These are phyloP conservation scores for Tetraselmis chui DNA, from an alignment of 139 green algal genomes.

Conservation along the genomic window DNA sequence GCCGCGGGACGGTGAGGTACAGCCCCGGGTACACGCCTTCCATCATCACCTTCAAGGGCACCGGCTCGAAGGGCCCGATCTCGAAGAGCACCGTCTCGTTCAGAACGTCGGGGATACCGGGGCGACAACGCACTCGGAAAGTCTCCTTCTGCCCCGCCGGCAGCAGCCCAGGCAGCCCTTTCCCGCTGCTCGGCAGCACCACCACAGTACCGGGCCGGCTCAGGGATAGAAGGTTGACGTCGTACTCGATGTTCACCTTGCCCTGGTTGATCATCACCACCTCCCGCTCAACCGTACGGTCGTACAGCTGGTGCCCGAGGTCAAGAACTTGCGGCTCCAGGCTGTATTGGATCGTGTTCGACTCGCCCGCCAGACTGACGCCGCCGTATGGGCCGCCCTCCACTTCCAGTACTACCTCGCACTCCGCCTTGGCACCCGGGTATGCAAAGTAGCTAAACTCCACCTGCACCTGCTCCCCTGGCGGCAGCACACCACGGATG, in stretches of 20 bases:
- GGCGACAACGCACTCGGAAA: constrained; percentile 15
- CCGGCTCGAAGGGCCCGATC: constrained; percentile 72
- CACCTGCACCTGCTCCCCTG: constrained; percentile 44
- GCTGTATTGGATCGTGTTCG: constrained; percentile 60
- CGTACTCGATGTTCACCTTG: constrained; percentile 44
- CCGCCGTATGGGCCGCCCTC: constrained; percentile 55
- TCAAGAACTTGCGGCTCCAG: constrained; percentile 58
- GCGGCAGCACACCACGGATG: constrained; percentile 46
- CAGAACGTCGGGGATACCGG: constrained; percentile 53
- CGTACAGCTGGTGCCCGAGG: constrained; percentile 52
- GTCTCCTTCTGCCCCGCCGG: constrained; percentile 34
- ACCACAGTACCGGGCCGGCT: constrained; percentile 34
- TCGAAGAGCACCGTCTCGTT: constrained; percentile 58
- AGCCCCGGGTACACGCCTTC: constrained; percentile 62
- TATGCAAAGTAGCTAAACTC: constrained; percentile 67
- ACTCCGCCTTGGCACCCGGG: constrained; percentile 31
- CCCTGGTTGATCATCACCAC: constrained; percentile 44
- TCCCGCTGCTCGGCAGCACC: constrained; percentile 16
- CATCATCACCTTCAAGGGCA: constrained; percentile 44
- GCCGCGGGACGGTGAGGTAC: constrained; percentile 43
- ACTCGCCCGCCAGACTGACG: constrained; percentile 51
- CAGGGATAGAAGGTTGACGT: constrained; percentile 44
- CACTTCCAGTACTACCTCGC: constrained; percentile 55
- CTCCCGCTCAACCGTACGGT: constrained; percentile 48
- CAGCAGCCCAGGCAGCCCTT: constrained; percentile 25